Evolutionary conservation across 768 basidiomycete species (phyloP), one percentile per base, ranked within the genome.

Genomic region (Amanita thiersii): DNA sequence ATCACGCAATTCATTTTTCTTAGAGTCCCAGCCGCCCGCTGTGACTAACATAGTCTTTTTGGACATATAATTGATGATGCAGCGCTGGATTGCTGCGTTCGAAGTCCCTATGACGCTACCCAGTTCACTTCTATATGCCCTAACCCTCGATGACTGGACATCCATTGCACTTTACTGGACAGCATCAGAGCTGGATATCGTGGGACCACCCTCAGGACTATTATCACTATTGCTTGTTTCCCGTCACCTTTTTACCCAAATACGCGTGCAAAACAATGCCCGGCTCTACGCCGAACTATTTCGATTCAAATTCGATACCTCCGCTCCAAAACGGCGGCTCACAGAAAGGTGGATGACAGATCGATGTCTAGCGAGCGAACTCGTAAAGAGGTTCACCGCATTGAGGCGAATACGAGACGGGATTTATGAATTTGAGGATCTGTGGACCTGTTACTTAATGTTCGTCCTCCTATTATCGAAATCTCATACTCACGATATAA

Each of bases 391-490:
- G 14, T 70, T 63, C 50, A 29, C 35, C 18, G 60, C 64, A 3
- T 50, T 78, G 20, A 57, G 57, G 32, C 65, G 68, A 42, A 66
- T 79, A 43, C 64, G 65, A 38, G 44, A 39, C 6, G 50, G 45
- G 38, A 36, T 43, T 2, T 52, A 56, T 20, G 39, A 45, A 19
- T 37, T 42, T 21, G 62, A 72, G 37, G 73, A 75, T 48, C 56
- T 78, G 11, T 79, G 77, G 77, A 69, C 63, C 12, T 66, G 60
- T 8, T 76, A 72, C 47, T 43, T 77, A 25, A 75, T 79, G 73
- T 62, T 41, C 30, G 59, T 53, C 17, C 33, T 36, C 25, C 28
- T 28, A 41, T 29, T 29, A 37, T 17, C 24, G 5, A 15, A 38
- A 19, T 19, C 9, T 25, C n/a, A 10, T 20, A 7, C 19, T n/a